phyloP scores from a whole-genome alignment of 305 asterid species.

The Rubia occidens region DNA sequence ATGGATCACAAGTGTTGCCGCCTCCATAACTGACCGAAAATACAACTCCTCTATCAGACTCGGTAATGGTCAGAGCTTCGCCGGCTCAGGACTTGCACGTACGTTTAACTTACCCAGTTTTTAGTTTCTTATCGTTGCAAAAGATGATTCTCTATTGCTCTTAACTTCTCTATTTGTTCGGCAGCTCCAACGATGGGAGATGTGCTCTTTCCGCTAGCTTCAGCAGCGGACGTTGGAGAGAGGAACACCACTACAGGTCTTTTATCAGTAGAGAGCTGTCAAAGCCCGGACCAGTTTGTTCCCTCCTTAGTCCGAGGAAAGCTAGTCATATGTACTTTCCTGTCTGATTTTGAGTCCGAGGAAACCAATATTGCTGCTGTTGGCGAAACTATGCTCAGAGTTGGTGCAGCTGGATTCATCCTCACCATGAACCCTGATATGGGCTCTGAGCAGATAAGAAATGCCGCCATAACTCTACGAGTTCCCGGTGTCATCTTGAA shows the following conservation, averaged over 20 bases:
- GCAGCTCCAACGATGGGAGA: constrained; percentile 49
- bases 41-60: constrained; percentile 36
- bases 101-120: constrained; percentile 8
- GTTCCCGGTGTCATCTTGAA: constrained; percentile 48
- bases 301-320: constrained; percentile 42
- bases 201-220: constrained; percentile 34
- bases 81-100: constrained; percentile 50
- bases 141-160: not conserved
- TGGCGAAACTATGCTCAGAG: constrained; percentile 32
- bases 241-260: constrained; percentile 33
- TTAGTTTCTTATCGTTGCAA: too few relatives aligned
- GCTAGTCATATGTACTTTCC: constrained; percentile 45
- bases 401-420: constrained; percentile 59
- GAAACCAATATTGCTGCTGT: constrained; percentile 38
- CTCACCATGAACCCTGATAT: constrained; percentile 47
- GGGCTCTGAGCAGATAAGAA: constrained; percentile 38
- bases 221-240: constrained; percentile 52
- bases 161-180: constrained; percentile 7
- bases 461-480: constrained; percentile 29
- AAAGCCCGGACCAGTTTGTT: constrained; percentile 35
- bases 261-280: constrained; percentile 41
- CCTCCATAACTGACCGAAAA: constrained; percentile 43
- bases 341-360: constrained; percentile 45
- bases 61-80: constrained; percentile 39
- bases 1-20: constrained; percentile 56